Evolutionary conservation across 169 alveolate genomes (phyloP), one percentile per base, ranked within the genome.

Genomic region (Babesia gibsoni): DNA sequence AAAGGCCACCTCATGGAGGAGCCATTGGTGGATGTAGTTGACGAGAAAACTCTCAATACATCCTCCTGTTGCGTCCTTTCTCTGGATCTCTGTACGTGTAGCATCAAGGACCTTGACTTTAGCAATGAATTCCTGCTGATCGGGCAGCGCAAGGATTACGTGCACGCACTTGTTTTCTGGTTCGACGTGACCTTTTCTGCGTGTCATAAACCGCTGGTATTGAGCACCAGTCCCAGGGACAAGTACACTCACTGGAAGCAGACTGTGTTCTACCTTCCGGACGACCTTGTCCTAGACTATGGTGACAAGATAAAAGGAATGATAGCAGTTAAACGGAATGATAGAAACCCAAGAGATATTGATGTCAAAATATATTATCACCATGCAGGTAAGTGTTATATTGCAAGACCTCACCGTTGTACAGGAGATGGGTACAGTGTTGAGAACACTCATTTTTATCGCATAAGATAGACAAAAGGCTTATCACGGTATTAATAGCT

Each of bases 1-100:
- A 86, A 93, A 67, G 67, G 67, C 36, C 82, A 93, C 86, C 89
- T 90, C 49, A 81, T 96, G 67, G 96, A 87, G 67, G 99, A 97
- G 81, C 99, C 99, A n/a, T 74, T 96, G 35, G 96, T 97, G 18
- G 99, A 95, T 80, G 68, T 73, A 32, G 96, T 93, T 30, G 95
- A 94, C 42, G 92, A 78, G 52, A 83, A 90, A 66, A 91, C 94
- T 35, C 70, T 95, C 22, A 94, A 84, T n/a, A 94, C 96, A 22
- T 90, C 80, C 46, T 50, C 94, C 0, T 89, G 89, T 41, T 89
- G 95, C 65, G 74, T 73, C 27, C 68, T 93, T 74, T 86, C 94
- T 52, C 81, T 96, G 30, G 98, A 98, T 83, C 77, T 97, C 45
- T 73, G 89, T 50, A 95, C 94, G 0, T 96, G 98, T 52, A 88